Base-by-base conservation (phyloP, 2,329 filamentous ascomycete genomes). In the Trichoderma simmonsii region DNA sequence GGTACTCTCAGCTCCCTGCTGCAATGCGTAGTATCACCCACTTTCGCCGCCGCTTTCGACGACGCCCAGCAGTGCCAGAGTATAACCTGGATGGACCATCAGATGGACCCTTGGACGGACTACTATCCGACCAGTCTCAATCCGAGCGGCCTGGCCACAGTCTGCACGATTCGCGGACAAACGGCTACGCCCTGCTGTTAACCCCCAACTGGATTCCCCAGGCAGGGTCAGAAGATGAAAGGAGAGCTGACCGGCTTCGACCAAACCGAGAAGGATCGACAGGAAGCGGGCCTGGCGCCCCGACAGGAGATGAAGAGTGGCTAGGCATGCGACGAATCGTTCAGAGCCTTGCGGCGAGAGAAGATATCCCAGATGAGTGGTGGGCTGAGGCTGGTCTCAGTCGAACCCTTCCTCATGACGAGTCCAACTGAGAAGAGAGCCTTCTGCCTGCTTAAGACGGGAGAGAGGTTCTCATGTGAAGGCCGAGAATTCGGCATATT, bases 311-410 rank as follows among this genome's bases (percentile, higher is more conserved):
- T 7, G 83, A 85, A 30, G 82, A 83, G 5, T 80, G 78, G 79
- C 86, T 88, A 26, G 88, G 90, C 60, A 91, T 95, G 87, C 91
- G 93, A 75, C 86, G 86, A 65, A 91, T 97, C 61, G 86, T 96
- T 43, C 89, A 91, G 75, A 87, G 89, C 57, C 85, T 97, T 70
- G 89, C 91, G 39, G 86, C 88, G 21, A 85, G 92, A 28, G 88
- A 93, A 77, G 92, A 95, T 76, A 91, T 96, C 69, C 92, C 93
- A 0, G 93, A 96, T 73, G 90, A 93, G 74, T 95, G 92, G 90
- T 97, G 93, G 93, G 88, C 89, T 72, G 87, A 89, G 77, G 90
- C 87, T 72, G 91, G 91, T 56, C 85, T 93, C 74, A 90, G 86
- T 77, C 87, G 90, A 74, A 90, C 85, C 15, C 81, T 89, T 70